A percentile compares a stretch with the other conserved stretches of the same genome.
Conservation (phyloP, 208 protist genomes). For the Wallacemonas sp. region DNA sequence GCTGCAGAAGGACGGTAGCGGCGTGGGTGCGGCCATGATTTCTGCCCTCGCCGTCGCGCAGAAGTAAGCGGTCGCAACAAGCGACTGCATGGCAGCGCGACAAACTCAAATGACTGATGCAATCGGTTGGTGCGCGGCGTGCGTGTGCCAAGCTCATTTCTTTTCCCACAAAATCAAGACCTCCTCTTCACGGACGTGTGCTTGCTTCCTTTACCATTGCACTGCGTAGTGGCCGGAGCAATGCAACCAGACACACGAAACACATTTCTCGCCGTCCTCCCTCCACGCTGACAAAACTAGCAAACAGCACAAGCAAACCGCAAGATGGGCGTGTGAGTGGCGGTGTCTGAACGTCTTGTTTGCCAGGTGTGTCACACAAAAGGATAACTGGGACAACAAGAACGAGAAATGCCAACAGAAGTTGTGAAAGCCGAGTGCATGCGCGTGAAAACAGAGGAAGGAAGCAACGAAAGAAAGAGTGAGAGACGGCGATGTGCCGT, state of each 20-base stretch:
- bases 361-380: not conserved
- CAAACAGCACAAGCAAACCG: too few relatives aligned
- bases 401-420: constrained; percentile 29
- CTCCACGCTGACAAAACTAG: too few relatives aligned
- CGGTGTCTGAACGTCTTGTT: not conserved
- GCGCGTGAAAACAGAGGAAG: too few relatives aligned
- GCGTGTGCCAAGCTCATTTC: too few relatives aligned
- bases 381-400: constrained; percentile 4
- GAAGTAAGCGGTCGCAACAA: constrained; percentile 29
- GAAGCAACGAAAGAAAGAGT: not conserved
- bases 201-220: not conserved
- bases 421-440: too few relatives aligned
- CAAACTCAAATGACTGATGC: too few relatives aligned
- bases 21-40: constrained; percentile 88
- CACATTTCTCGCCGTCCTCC: too few relatives aligned
- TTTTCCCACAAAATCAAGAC: too few relatives aligned
- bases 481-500: not conserved
- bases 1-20: constrained; percentile 86
- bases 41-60: constrained; percentile 62
- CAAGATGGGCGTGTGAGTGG: not conserved
- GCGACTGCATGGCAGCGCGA: too few relatives aligned
- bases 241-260: too few relatives aligned
- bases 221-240: too few relatives aligned
- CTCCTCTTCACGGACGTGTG: not conserved
- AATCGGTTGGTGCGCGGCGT: too few relatives aligned